phyloP scores from a whole-genome alignment of 768 basidiomycete species.

The Tulasnella calospora region DNA sequence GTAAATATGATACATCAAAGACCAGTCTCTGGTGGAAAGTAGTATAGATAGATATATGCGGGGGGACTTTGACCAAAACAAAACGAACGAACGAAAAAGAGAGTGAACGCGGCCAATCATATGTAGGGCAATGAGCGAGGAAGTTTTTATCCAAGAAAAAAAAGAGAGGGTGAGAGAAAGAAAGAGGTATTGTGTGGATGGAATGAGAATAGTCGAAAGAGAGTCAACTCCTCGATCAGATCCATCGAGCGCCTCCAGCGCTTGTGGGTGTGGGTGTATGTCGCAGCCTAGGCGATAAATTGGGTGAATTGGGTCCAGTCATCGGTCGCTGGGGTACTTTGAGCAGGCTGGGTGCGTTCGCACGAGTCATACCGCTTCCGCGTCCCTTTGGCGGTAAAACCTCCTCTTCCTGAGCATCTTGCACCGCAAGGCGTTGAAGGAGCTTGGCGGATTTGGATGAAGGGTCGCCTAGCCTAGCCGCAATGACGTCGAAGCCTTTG shows the following conservation, averaged over 20 bases:
- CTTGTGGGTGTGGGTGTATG: background rate
- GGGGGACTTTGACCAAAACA: background rate
- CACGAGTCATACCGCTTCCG: background rate
- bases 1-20: conserved; percentile 12
- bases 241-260: conserved; percentile 11
- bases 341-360: background rate
- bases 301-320: background rate
- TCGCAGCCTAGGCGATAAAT: background rate
- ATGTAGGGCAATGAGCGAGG: background rate
- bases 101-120: background rate
- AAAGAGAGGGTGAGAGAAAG: background rate
- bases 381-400: background rate
- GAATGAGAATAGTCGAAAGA: background rate
- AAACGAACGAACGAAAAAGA: background rate
- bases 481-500: background rate
- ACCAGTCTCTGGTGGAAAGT: background rate
- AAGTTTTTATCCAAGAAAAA: background rate
- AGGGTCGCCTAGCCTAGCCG: background rate
- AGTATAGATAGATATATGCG: background rate
- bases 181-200: background rate
- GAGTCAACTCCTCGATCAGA: background rate
- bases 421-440: background rate
- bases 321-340: background rate
- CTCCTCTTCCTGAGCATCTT: background rate
- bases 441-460: background rate